Evolutionary conservation across 805 yeast genomes (phyloP).

Genomic region (Tetrapisispora iriomotensis): DNA sequence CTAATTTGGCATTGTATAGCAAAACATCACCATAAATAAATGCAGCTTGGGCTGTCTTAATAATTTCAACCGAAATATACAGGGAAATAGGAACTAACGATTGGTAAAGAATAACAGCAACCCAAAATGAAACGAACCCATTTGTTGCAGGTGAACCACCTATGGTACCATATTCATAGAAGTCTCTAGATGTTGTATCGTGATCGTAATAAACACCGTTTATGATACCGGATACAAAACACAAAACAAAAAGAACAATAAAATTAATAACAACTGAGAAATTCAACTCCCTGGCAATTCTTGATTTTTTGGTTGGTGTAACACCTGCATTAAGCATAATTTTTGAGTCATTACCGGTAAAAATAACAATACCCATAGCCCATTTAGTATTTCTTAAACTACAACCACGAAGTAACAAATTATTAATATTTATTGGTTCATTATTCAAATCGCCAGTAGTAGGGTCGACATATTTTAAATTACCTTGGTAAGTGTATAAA

Average conservation of each 20-base stretch:
- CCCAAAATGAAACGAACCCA: conserved; percentile 68
- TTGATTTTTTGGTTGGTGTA: conserved; percentile 72
- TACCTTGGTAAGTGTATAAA: conserved; percentile 68
- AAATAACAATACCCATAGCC: conserved; percentile 68
- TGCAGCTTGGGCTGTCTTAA: conserved; percentile 73
- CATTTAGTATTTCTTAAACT: conserved; percentile 73
- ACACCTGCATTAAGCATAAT: conserved; percentile 74
- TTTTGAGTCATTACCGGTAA: conserved; percentile 74
- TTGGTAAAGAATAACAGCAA: conserved; percentile 66
- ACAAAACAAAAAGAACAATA: conserved; percentile 48
- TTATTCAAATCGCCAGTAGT: conserved; percentile 19
- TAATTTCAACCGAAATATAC: conserved; percentile 73
- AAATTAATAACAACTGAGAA: conserved; percentile 62
- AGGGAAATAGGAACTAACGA: conserved; percentile 76
- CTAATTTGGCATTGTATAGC: conserved; percentile 59
- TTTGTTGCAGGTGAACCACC: conserved; percentile 57
- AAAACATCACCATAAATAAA: conserved; percentile 68
- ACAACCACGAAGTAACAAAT: conserved; percentile 65
- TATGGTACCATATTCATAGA: conserved; percentile 59
- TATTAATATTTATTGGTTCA: conserved; percentile 65
- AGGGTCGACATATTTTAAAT: conserved; percentile 41
- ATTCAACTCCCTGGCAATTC: conserved; percentile 65
- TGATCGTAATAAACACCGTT: conserved; percentile 57
- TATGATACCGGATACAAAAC: conserved; percentile 60
- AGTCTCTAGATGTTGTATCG: conserved; percentile 42